phyloP scores from a whole-genome alignment of 2,329 filamentous ascomycete species.

The Rhexocercosporidium sp. region DNA sequence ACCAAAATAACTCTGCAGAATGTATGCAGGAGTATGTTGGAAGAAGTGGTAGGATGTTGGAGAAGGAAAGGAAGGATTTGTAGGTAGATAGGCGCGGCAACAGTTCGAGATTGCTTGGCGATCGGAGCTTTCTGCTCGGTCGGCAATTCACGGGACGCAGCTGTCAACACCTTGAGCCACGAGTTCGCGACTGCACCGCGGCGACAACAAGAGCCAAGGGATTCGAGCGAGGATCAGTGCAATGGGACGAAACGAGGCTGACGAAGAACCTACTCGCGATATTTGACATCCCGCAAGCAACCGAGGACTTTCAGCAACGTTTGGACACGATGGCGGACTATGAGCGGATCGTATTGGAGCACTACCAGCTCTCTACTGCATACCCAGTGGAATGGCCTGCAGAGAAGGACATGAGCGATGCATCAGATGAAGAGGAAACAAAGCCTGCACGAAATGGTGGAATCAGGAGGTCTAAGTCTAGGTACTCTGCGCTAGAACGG shows the following conservation, averaged over 20 bases:
- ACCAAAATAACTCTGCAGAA: slow-evolving; percentile 27
- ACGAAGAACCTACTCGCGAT: neutral
- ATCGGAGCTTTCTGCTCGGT: too few species aligned
- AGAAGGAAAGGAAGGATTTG: slow-evolving; percentile 22
- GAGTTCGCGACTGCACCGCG: neutral
- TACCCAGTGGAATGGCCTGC: slow-evolving; percentile 87
- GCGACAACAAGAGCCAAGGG: neutral
- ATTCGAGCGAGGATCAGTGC: neutral
- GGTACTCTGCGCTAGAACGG: slow-evolving; percentile 84
- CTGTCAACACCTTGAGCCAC: neutral
- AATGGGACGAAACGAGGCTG: neutral
- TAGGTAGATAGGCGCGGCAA: slow-evolving; percentile 27
- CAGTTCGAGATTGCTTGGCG: slow-evolving; percentile 22
- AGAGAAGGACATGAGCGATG: slow-evolving; percentile 76
- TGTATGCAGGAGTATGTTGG: slow-evolving; percentile 24
- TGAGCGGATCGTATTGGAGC: slow-evolving; percentile 79
- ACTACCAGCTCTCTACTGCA: slow-evolving; percentile 82
- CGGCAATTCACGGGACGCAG: slow-evolving; percentile 9
- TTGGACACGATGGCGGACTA: slow-evolving; percentile 65
- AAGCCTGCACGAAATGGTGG: slow-evolving; percentile 51
- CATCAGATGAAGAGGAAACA: slow-evolving; percentile 62
- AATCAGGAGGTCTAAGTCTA: slow-evolving; percentile 69
- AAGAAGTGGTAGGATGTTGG: slow-evolving; percentile 20
- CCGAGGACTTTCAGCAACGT: neutral
- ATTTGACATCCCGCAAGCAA: neutral